Evolutionary conservation across 305 asterid genomes (phyloP).

Genomic region (Lippia alba): DNA sequence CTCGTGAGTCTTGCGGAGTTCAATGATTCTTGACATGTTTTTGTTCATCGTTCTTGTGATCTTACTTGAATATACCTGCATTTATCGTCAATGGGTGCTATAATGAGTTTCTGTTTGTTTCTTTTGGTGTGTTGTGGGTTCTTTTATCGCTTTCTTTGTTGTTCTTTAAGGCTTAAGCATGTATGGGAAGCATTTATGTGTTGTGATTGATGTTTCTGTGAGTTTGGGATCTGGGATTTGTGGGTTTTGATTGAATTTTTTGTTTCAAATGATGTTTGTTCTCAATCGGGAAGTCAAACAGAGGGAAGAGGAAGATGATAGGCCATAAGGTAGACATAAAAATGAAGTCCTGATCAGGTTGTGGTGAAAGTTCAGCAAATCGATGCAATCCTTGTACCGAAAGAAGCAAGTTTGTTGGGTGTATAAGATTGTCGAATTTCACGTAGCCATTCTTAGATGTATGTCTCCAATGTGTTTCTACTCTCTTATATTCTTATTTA

Average conservation of each 20-base stretch:
- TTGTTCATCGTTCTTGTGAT: neutral
- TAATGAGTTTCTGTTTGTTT: neutral
- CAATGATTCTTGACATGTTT: neutral
- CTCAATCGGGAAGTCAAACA: neutral
- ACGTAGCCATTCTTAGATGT: neutral
- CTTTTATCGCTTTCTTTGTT: neutral
- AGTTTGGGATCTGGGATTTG: constrained; percentile 24
- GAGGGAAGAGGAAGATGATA: too few species aligned
- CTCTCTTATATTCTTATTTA: too few species aligned
- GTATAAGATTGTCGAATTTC: neutral
- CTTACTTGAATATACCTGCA: neutral
- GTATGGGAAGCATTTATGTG: neutral
- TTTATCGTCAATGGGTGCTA: neutral
- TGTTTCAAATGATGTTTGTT: neutral
- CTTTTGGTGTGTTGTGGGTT: neutral
- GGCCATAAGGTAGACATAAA: too few species aligned
- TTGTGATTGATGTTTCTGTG: neutral
- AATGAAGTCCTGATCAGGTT: too few species aligned
- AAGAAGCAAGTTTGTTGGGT: neutral
- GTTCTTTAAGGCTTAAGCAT: too few species aligned
- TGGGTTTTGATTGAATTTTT: constrained; percentile 7
- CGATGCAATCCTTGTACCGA: neutral
- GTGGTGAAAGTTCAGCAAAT: neutral
- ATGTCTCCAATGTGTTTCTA: neutral
- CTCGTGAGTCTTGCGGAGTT: constrained; percentile 34